A percentile compares a stretch with the other conserved stretches of the same genome.
phyloP scores from a whole-genome alignment of 257 asterid genomes.

The Gentiana dahurica region DNA sequence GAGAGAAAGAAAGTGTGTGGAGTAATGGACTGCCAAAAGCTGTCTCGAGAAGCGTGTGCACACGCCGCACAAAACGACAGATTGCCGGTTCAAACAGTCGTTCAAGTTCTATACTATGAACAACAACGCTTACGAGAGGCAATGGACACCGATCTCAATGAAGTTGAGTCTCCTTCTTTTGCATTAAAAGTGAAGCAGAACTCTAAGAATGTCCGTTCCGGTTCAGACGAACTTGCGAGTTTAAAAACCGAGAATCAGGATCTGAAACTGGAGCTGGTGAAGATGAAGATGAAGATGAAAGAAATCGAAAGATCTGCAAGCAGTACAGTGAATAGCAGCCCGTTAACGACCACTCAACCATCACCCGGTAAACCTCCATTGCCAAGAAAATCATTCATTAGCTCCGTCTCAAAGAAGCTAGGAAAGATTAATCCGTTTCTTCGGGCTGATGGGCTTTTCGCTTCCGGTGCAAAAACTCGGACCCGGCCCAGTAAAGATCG shows the following conservation, averaged over 20 bases:
- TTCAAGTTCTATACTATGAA: constrained; percentile 84
- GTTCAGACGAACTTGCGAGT: constrained; percentile 30
- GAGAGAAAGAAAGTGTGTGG: constrained; percentile 81
- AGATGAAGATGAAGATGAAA: constrained; percentile 39
- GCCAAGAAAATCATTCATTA: constrained; percentile 59
- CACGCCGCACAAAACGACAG: constrained; percentile 89
- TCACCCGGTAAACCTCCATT: constrained; percentile 49
- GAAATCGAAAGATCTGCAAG: constrained; percentile 39
- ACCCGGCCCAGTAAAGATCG: constrained; percentile 51
- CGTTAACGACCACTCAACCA: constrained; percentile 14
- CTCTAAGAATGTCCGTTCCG: constrained; percentile 19
- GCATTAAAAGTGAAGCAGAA: constrained; percentile 18
- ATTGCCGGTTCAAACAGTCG: constrained; percentile 74
- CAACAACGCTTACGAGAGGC: constrained; percentile 72
- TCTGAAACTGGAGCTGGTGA: constrained; percentile 52
- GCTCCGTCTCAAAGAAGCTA: constrained; percentile 49
- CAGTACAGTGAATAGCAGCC: constrained; percentile 26
- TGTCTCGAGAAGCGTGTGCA: constrained; percentile 76
- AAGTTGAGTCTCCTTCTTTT: constrained; percentile 24
- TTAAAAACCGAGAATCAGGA: constrained; percentile 57
- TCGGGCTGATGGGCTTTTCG: constrained; percentile 31
- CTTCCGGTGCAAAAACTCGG: constrained; percentile 28
- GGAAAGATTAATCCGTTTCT: constrained; percentile 39
- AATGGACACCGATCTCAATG: constrained; percentile 30
- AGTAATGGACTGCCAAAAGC: constrained; percentile 87